phyloP scores from a whole-genome alignment of 208 protist genomes.

The Leptomonas pyrrhocoris region DNA sequence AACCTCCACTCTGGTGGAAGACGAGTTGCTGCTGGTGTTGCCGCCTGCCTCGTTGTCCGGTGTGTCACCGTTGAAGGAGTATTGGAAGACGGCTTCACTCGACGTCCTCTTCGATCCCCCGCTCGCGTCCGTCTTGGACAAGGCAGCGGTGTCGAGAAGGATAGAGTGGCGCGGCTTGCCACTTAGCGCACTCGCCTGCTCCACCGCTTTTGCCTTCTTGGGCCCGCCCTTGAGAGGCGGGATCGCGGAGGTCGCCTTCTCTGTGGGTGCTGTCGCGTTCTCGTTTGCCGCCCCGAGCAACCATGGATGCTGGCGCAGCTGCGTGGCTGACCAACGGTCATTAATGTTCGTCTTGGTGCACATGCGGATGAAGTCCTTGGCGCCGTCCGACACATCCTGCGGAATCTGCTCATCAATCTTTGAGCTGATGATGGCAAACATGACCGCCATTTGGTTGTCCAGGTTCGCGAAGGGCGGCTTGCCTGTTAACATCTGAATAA shows the following conservation, averaged over 20 bases:
- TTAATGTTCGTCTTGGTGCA: slow-evolving; percentile 72
- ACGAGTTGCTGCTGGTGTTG: slow-evolving; percentile 37
- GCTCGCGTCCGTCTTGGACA: slow-evolving; percentile 6
- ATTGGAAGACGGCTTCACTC: slow-evolving; percentile 9
- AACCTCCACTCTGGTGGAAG: slow-evolving; percentile 27
- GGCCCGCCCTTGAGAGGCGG: not conserved
- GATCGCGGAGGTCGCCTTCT: not conserved
- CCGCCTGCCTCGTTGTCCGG: slow-evolving; percentile 24
- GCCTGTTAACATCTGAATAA: slow-evolving; percentile 92
- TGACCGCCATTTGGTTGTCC: slow-evolving; percentile 91
- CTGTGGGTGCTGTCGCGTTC: not conserved
- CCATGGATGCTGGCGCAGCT: slow-evolving; percentile 82
- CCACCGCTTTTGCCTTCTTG: slow-evolving; percentile 3
- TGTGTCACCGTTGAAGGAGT: slow-evolving; percentile 14
- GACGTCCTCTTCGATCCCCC: slow-evolving; percentile 2
- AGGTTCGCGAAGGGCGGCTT: slow-evolving; percentile 81
- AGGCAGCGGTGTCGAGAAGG: slow-evolving; percentile 27
- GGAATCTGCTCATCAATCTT: slow-evolving; percentile 77
- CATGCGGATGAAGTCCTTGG: slow-evolving; percentile 76
- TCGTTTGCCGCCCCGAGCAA: slow-evolving; percentile 29
- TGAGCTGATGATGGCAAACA: slow-evolving; percentile 90
- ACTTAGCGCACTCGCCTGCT: not conserved
- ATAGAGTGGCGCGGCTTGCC: slow-evolving; percentile 28
- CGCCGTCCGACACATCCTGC: slow-evolving; percentile 52
- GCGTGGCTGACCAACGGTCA: slow-evolving; percentile 61